Conservation (phyloP, 2,329 filamentous ascomycete species). For the Ascochyta fabae region DNA sequence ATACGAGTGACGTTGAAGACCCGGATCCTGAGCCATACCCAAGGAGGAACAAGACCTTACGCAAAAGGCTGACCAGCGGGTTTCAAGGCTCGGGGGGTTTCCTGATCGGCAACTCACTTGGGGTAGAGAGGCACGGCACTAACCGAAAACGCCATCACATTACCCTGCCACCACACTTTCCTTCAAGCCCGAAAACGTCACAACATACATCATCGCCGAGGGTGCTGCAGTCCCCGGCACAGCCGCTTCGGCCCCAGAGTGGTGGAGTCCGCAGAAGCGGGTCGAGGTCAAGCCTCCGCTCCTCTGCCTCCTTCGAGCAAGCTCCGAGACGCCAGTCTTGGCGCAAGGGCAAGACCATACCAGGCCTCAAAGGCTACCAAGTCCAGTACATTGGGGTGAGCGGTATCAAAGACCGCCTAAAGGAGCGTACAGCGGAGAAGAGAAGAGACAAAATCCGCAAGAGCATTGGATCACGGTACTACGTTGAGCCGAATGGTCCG, state of each 20-base stretch:
- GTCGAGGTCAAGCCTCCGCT: constrained; percentile 27
- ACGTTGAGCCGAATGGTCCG: constrained; percentile 31
- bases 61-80: constrained; percentile 43
- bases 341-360: constrained; percentile 44
- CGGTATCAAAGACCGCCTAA: constrained; percentile 57
- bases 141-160: constrained; percentile 40
- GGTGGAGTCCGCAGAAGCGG: constrained; percentile 34
- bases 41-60: constrained; percentile 30
- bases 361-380: constrained; percentile 53
- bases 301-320: constrained; percentile 21
- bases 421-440: constrained; percentile 57
- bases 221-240: constrained; percentile 36
- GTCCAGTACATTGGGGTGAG: constrained; percentile 60
- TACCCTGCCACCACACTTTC: constrained; percentile 30
- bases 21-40: constrained; percentile 20
- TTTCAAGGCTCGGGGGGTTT: constrained; percentile 54
- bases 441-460: constrained; percentile 60
- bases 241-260: constrained; percentile 21
- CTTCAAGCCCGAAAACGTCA: constrained; percentile 20
- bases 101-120: constrained; percentile 62
- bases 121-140: constrained; percentile 56
- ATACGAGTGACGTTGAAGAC: constrained; percentile 53
- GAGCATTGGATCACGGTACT: constrained; percentile 59
- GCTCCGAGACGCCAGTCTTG: constrained; percentile 29
- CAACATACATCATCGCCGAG: constrained; percentile 26